phyloP scores from a whole-genome alignment of 2,329 filamentous ascomycete species.

The Microsporum audouinii region DNA sequence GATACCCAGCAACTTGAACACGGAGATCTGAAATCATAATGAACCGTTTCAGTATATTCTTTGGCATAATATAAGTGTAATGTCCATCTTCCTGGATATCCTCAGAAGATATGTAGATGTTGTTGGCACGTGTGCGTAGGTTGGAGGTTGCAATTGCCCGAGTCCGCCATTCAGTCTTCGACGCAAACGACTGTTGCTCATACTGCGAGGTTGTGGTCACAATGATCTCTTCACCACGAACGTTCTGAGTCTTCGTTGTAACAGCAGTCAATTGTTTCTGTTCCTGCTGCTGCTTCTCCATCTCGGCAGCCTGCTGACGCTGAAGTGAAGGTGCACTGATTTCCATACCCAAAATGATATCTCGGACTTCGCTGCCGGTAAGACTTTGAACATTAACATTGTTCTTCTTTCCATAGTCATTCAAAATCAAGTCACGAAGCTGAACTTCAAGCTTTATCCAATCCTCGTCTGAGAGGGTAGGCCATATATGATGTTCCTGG shows the following conservation, averaged over 20 bases:
- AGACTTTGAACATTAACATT: conserved; percentile 97
- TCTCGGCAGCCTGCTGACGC: conserved; percentile 93
- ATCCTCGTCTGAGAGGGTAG: conserved; percentile 81
- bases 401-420: conserved; percentile 99
- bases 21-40: conserved; percentile 94
- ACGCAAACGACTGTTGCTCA: conserved; percentile 93
- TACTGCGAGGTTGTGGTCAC: conserved; percentile 97
- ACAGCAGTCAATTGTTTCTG: conserved; percentile 93
- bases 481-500: conserved; percentile 98
- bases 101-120: conserved; percentile 96
- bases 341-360: conserved; percentile 99
- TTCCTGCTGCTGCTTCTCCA: conserved; percentile 97
- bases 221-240: conserved; percentile 93
- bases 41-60: conserved; percentile 96
- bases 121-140: conserved; percentile 83
- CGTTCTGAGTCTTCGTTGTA: conserved; percentile 95
- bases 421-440: conserved; percentile 86
- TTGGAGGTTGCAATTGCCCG: conserved; percentile 94
- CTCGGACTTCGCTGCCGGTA: conserved; percentile 91
- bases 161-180: conserved; percentile 97
- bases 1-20: conserved; percentile 89
- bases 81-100: conserved; percentile 80
- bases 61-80: conserved; percentile 96
- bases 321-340: conserved; percentile 97
- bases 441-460: conserved; percentile 99